These are phyloP conservation scores for Saturnispora zaruensis DNA, from an alignment of 805 yeast species.

Conservation along the genomic window DNA sequence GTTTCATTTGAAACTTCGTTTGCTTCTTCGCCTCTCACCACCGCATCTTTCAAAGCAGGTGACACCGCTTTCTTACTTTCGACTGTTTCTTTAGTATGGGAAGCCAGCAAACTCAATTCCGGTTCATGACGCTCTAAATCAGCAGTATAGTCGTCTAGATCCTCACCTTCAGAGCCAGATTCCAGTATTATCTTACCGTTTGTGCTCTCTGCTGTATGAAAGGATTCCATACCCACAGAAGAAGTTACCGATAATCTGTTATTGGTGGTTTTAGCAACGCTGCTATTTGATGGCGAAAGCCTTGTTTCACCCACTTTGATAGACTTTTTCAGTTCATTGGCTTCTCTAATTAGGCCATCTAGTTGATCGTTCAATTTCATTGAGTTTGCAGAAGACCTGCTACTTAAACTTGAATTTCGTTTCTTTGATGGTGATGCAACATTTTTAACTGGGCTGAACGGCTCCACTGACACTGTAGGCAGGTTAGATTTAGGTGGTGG, in stretches of 20 bases:
- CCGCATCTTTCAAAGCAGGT: background rate
- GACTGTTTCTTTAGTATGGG: background rate
- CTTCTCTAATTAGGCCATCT: constrained; percentile 28
- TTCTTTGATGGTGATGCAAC: background rate
- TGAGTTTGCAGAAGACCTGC: background rate
- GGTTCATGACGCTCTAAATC: background rate
- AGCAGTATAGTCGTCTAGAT: background rate
- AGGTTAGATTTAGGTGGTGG: constrained; percentile 14
- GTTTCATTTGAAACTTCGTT: background rate
- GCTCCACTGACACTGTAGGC: constrained; percentile 6
- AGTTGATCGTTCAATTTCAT: constrained; percentile 21
- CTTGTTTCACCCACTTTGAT: background rate
- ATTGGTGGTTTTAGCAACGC: background rate
- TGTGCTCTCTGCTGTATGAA: constrained; percentile 13
- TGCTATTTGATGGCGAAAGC: background rate
- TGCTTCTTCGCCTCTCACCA: background rate
- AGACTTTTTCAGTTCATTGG: constrained; percentile 20
- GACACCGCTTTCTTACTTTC: background rate
- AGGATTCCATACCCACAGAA: constrained; percentile 9
- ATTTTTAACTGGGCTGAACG: background rate
- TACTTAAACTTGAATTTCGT: background rate
- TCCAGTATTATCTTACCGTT: background rate
- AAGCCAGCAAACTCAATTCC: background rate
- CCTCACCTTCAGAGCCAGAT: background rate
- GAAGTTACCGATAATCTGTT: background rate